Conservation (phyloP, 140 eudicot species). For the Ambrosia hybrid region DNA sequence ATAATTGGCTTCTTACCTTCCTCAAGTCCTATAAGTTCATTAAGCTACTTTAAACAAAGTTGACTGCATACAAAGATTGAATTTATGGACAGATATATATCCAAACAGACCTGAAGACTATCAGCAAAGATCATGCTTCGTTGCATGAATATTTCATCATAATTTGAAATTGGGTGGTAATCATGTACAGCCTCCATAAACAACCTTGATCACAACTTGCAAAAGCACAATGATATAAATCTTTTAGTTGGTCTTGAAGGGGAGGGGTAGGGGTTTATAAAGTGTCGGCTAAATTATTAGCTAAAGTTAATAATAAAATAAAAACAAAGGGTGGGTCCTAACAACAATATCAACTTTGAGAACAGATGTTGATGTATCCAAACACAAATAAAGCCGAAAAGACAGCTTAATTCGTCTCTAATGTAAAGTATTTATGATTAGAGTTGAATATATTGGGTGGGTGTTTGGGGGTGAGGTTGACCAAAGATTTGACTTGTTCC, state of each 20-base stretch:
- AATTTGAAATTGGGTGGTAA: conserved; percentile 41
- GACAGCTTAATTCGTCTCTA: background rate
- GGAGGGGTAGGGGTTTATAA: conserved; percentile 25
- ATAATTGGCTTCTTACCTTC: conserved; percentile 62
- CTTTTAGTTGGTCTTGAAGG: conserved; percentile 10
- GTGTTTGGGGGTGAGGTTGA: conserved; percentile 5
- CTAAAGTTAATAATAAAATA: conserved; percentile 9
- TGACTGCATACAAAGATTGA: background rate
- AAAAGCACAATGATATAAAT: no score
- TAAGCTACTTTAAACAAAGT: background rate
- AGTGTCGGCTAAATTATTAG: conserved; percentile 13
- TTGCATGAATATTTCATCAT: conserved; percentile 78
- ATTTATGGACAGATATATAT: background rate
- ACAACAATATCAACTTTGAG: background rate
- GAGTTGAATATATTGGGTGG: background rate
- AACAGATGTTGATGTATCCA: background rate
- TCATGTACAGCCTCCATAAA: conserved; percentile 38
- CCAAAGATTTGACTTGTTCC: conserved; percentile 5
- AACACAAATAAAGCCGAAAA: background rate
- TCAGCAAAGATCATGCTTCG: conserved; percentile 67
- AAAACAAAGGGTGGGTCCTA: conserved; percentile 16
- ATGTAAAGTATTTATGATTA: background rate
- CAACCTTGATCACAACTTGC: background rate
- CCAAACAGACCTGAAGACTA: conserved; percentile 56
- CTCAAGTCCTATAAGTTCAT: conserved; percentile 62